Conservation (phyloP, 495 filamentous ascomycete species). For the Tuber melanosporum region DNA sequence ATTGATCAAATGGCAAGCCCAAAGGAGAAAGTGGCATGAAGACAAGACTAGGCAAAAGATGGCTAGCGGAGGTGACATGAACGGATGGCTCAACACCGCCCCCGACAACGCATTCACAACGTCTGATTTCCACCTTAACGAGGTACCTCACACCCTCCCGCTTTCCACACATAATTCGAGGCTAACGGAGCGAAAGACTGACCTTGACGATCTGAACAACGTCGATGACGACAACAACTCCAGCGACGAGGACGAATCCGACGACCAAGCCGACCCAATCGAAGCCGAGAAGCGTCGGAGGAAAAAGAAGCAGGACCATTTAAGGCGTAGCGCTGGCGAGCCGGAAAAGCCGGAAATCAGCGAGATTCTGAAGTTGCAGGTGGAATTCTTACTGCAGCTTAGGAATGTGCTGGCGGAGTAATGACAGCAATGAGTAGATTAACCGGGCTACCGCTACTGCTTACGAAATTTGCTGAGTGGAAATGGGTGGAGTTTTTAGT, state of each 20-base stretch:
- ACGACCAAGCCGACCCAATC: slow-evolving; percentile 76
- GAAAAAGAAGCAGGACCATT: slow-evolving; percentile 64
- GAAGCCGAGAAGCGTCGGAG: slow-evolving; percentile 73
- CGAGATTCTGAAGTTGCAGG: slow-evolving; percentile 71
- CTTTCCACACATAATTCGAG: background rate
- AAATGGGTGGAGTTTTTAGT: background rate
- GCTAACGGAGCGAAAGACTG: slow-evolving; percentile 45
- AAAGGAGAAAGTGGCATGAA: slow-evolving; percentile 91
- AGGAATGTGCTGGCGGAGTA: slow-evolving; percentile 78
- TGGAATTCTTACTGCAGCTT: slow-evolving; percentile 76
- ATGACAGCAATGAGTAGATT: background rate
- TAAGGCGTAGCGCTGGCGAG: slow-evolving; percentile 80
- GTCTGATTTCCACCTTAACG: slow-evolving; percentile 82
- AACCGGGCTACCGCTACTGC: background rate
- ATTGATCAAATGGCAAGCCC: slow-evolving; percentile 88
- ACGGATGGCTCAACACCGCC: slow-evolving; percentile 35
- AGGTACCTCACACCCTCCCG: slow-evolving; percentile 47
- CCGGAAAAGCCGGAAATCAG: slow-evolving; percentile 72
- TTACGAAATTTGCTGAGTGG: slow-evolving; percentile 8
- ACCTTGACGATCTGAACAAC: slow-evolving; percentile 73
- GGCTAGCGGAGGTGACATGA: slow-evolving; percentile 66
- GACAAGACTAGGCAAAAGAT: slow-evolving; percentile 98
- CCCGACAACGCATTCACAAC: slow-evolving; percentile 56
- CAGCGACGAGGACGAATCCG: slow-evolving; percentile 60
- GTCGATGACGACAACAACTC: slow-evolving; percentile 64